These are phyloP conservation scores for Candida stauntonica DNA, from an alignment of 805 yeast species.

Conservation along the genomic window DNA sequence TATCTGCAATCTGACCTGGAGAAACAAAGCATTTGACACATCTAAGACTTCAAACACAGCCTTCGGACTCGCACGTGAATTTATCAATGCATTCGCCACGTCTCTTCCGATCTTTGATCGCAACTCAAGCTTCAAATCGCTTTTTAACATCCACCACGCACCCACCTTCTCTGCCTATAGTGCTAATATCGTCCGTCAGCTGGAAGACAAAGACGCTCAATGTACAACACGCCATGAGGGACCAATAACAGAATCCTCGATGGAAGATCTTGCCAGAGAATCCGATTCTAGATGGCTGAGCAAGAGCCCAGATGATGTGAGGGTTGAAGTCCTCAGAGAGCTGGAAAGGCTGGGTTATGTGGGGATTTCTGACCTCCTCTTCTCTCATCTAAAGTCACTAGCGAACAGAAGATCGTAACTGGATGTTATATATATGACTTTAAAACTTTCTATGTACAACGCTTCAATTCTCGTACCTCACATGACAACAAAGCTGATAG, in stretches of 20 bases:
- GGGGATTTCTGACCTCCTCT: constrained; percentile 48
- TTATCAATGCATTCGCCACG: constrained; percentile 22
- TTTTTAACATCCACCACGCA: constrained; percentile 41
- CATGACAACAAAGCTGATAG: constrained; percentile 23
- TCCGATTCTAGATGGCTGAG: constrained; percentile 32
- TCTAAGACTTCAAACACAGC: constrained; percentile 28
- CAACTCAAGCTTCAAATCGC: constrained; percentile 19
- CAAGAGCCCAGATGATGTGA: constrained; percentile 37
- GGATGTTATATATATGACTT: not conserved
- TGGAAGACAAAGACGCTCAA: constrained; percentile 39
- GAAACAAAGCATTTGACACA: constrained; percentile 46
- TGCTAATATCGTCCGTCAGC: constrained; percentile 39
- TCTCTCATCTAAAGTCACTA: constrained; percentile 50
- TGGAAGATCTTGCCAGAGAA: constrained; percentile 28
- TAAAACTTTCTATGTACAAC: not conserved
- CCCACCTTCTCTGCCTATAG: constrained; percentile 46
- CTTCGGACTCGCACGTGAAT: constrained; percentile 30
- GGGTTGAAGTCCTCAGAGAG: constrained; percentile 39
- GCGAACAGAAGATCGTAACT: constrained; percentile 24
- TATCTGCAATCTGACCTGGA: constrained; percentile 50
- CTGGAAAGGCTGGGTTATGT: constrained; percentile 40
- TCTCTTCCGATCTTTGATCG: constrained; percentile 25
- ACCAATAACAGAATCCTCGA: constrained; percentile 44
- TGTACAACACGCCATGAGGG: constrained; percentile 44
- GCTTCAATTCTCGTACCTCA: constrained; percentile 1